Conservation (phyloP, 1,139 yeast species). For the Yamadazyma trypodendri region DNA sequence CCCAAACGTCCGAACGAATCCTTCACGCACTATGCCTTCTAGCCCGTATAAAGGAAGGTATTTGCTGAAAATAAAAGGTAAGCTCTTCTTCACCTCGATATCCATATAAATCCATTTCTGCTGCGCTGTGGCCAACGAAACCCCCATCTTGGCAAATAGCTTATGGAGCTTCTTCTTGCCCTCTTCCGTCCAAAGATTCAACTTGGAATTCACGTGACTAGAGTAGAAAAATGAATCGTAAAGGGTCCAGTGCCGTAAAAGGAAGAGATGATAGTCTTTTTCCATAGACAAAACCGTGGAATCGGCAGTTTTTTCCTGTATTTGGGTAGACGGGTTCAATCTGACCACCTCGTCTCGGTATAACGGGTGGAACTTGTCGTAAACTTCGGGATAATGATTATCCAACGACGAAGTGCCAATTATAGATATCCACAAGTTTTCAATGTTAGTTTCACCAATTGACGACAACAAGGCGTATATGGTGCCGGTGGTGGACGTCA, state of each 20-base stretch:
- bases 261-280: conserved; percentile 80
- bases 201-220: conserved; percentile 82
- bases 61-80: conserved; percentile 66
- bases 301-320: conserved; percentile 54
- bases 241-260: conserved; percentile 89
- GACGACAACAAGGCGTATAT: conserved; percentile 76
- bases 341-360: conserved; percentile 82
- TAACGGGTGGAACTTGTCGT: conserved; percentile 69
- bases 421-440: conserved; percentile 80
- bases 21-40: conserved; percentile 80
- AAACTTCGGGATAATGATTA: conserved; percentile 71
- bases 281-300: conserved; percentile 66
- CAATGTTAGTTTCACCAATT: conserved; percentile 60
- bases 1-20: conserved; percentile 84
- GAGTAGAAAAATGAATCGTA: conserved; percentile 91
- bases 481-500: conserved; percentile 75
- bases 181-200: conserved; percentile 87
- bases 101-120: conserved; percentile 95
- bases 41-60: conserved; percentile 77
- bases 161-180: conserved; percentile 86
- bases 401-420: conserved; percentile 87
- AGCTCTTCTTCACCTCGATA: conserved; percentile 68
- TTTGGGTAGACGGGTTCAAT: conserved; percentile 38
- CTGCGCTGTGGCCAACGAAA: conserved; percentile 81
- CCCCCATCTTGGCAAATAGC: conserved; percentile 95